Percentiles rank a stretch among this genome's conserved stretches.
phyloP scores from a whole-genome alignment of 768 basidiomycete species.

The Lactifluus volemus region DNA sequence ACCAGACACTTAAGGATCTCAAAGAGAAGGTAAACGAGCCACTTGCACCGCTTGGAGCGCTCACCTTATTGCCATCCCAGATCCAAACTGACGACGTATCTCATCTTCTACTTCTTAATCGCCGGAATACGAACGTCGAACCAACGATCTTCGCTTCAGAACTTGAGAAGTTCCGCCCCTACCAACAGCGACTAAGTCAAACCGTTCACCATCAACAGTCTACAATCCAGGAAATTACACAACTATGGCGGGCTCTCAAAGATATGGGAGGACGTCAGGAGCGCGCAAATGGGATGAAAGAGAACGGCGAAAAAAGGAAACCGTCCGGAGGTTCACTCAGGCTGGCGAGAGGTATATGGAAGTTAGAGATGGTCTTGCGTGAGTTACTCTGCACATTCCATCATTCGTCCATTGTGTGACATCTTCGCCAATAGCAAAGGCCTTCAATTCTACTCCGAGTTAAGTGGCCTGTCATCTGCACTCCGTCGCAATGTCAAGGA shows the following conservation, averaged over 20 bases:
- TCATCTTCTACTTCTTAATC: slow-evolving; percentile 83
- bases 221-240: slow-evolving; percentile 63
- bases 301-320: slow-evolving; percentile 71
- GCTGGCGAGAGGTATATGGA: slow-evolving; percentile 83
- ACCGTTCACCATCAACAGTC: slow-evolving; percentile 72
- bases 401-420: slow-evolving; percentile 11
- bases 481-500: slow-evolving; percentile 50
- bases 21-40: slow-evolving; percentile 74
- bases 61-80: slow-evolving; percentile 32
- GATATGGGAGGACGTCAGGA: slow-evolving; percentile 65
- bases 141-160: slow-evolving; percentile 86
- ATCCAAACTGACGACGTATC: slow-evolving; percentile 96
- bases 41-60: neutral
- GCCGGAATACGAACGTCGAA: slow-evolving; percentile 75
- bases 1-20: slow-evolving; percentile 83
- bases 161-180: slow-evolving; percentile 92
- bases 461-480: slow-evolving; percentile 51
- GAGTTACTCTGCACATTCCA: slow-evolving; percentile 28
- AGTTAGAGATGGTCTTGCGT: slow-evolving; percentile 77
- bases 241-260: slow-evolving; percentile 65
- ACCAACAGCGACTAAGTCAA: slow-evolving; percentile 71
- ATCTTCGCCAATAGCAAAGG: slow-evolving; percentile 54
- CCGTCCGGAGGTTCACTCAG: slow-evolving; percentile 58
- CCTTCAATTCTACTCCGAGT: slow-evolving; percentile 78
- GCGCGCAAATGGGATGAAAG: slow-evolving; percentile 76